Evolutionary conservation across 2,329 filamentous ascomycete genomes (phyloP), one percentile per base, ranked within the genome.

Genomic region (Diaporthe eres): DNA sequence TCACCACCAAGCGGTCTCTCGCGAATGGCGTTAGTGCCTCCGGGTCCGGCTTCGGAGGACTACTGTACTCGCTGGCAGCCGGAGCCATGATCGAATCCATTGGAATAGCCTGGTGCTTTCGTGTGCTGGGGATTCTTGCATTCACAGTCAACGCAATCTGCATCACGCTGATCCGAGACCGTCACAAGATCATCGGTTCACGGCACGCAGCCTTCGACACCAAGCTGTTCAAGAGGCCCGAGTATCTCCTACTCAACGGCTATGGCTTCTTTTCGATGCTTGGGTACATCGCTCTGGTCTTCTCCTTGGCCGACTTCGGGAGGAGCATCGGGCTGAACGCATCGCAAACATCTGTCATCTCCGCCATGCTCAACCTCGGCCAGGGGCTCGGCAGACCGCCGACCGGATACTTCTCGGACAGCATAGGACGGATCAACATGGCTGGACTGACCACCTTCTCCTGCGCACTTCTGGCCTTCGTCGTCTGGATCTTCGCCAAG

Each of bases 191-290:
- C 57, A 88, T 95, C 76, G 92, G 93, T 4, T 88, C 91, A n/a
- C 87, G 90, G 1, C 92, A 94, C 78, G 84, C 90, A 1, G 89
- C 92, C 1, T 95, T 96, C 79, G 91, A 94, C 80, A 85, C 88
- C 49, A 83, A 82, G 7, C 86, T 96, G 1, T 90, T 96, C 81
- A 89, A 85, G 78, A 86, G 89, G 4, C 80, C 85, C 0, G 90
- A 94, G 80, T 95, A 93, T 78, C 81, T 92, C 37, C 85, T 95
- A 2, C 86, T 94, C 15, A 82, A 94, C 51, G 87, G 84, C 2
- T 97, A 92, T 86, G 92, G 92, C 15, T 91, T 92, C 83, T 92
- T 96, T 78, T 92, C 89, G 76, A 91, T 96, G 84, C 85, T 96
- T 17, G 93, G 89, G 8, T 96, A 96, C 79, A 88, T 94, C 34